phyloP scores from a whole-genome alignment of 768 basidiomycete genomes.

The Amanita pallidorosea region DNA sequence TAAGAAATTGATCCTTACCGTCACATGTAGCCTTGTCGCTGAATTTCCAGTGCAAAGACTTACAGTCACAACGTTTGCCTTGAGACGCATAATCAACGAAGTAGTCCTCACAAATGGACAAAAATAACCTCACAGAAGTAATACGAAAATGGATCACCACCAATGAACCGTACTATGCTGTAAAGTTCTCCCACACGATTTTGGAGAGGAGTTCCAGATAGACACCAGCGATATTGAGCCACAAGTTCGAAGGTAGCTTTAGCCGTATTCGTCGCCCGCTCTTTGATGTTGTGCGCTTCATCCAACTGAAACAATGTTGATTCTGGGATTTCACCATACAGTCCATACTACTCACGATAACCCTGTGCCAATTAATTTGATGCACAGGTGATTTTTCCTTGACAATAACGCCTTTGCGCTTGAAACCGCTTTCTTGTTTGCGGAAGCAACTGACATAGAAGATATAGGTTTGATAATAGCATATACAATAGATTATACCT shows the following conservation, averaged over 20 bases:
- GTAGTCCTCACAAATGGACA: not conserved
- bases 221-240: conserved; percentile 82
- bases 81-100: conserved; percentile 3
- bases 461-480: not conserved
- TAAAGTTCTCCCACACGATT: conserved; percentile 99
- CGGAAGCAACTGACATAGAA: conserved; percentile 58
- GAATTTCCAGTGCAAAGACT: conserved; percentile 93
- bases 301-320: conserved; percentile 47
- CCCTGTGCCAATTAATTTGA: conserved; percentile 72
- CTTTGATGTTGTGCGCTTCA: conserved; percentile 98
- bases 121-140: conserved; percentile 64
- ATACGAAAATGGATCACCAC: conserved; percentile 86
- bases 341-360: conserved; percentile 40
- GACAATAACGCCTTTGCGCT: conserved; percentile 70
- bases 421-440: conserved; percentile 88
- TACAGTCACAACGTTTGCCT: conserved; percentile 91
- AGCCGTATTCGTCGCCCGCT: conserved; percentile 87
- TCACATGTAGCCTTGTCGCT: conserved; percentile 75
- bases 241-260: conserved; percentile 91
- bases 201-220: conserved; percentile 93
- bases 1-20: conserved; percentile 30
- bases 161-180: conserved; percentile 84
- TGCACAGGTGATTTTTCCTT: conserved; percentile 88
- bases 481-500: conserved; percentile 19
- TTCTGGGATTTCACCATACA: not conserved